Evolutionary conservation across 2,329 filamentous ascomycete species (phyloP).

Genomic region (Knufia fluminis): DNA sequence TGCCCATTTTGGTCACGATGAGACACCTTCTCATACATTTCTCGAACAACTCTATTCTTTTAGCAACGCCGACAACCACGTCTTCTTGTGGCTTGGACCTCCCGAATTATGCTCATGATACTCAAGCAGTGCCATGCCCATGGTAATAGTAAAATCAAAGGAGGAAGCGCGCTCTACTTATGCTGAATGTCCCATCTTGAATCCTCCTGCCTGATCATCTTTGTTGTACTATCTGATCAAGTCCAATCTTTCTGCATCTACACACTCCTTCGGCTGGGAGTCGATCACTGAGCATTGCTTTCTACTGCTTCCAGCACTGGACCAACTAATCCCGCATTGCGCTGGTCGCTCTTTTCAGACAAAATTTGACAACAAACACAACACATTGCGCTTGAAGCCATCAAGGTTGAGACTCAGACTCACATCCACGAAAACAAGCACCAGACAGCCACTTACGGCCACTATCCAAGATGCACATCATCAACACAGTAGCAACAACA

Average conservation of each 20-base stretch:
- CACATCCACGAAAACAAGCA: not conserved
- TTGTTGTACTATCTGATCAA: not conserved
- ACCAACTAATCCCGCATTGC: constrained; percentile 4
- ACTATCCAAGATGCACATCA: constrained; percentile 5
- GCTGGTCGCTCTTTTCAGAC: constrained; percentile 7
- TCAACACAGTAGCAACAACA: not conserved
- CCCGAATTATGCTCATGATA: constrained; percentile 1
- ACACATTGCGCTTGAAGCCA: no score
- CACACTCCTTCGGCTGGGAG: constrained; percentile 5
- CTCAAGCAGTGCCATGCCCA: not conserved
- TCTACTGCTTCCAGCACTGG: constrained; percentile 1
- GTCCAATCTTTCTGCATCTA: not conserved
- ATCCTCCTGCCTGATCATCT: not conserved
- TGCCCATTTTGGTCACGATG: not conserved
- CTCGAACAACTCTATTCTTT: not conserved
- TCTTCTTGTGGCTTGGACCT: not conserved
- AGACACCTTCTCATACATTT: not conserved
- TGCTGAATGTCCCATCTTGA: not conserved
- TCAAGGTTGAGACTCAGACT: no score
- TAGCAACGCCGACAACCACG: not conserved
- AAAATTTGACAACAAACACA: not conserved
- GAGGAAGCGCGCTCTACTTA: not conserved
- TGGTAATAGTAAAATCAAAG: not conserved
- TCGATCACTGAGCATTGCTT: not conserved
- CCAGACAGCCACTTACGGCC: not conserved